phyloP scores from a whole-genome alignment of 768 basidiomycete species.

The Trametes gibbosa region DNA sequence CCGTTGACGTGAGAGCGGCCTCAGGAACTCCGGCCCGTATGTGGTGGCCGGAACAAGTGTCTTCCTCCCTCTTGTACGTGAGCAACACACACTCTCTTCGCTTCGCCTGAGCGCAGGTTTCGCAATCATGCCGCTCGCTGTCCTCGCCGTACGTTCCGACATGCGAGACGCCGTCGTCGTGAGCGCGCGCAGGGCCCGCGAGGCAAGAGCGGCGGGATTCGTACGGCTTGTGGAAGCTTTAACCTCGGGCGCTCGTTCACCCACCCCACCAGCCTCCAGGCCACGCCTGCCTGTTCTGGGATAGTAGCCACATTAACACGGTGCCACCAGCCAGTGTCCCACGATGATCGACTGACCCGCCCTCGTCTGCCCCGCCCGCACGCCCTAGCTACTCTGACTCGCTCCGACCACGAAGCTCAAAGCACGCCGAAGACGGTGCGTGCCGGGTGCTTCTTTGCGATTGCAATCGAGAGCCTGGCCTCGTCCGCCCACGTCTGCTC shows the following conservation, averaged over 20 bases:
- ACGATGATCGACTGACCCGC: slow-evolving; percentile 6
- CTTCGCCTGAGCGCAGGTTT: neutral
- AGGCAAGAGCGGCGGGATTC: too few relatives aligned
- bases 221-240: slow-evolving; percentile 5
- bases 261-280: neutral
- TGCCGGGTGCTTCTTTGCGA: neutral
- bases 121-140: neutral
- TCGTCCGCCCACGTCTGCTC: slow-evolving; percentile 5
- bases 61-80: slow-evolving; percentile 5
- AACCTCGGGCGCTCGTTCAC: neutral
- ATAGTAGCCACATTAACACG: neutral
- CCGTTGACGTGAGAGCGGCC: slow-evolving; percentile 3
- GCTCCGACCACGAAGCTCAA: neutral
- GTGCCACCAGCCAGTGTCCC: neutral
- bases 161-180: neutral
- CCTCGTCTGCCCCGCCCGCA: neutral
- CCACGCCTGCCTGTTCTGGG: neutral
- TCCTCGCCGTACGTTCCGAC: neutral
- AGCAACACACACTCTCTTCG: neutral
- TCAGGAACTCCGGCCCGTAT: slow-evolving; percentile 9
- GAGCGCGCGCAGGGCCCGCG: too few relatives aligned
- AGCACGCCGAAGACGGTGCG: too few relatives aligned
- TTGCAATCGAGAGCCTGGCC: neutral
- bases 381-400: neutral
- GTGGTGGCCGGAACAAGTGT: slow-evolving; percentile 5